phyloP scores from a whole-genome alignment of 2,329 filamentous ascomycete species.

The Curvularia sp. region DNA sequence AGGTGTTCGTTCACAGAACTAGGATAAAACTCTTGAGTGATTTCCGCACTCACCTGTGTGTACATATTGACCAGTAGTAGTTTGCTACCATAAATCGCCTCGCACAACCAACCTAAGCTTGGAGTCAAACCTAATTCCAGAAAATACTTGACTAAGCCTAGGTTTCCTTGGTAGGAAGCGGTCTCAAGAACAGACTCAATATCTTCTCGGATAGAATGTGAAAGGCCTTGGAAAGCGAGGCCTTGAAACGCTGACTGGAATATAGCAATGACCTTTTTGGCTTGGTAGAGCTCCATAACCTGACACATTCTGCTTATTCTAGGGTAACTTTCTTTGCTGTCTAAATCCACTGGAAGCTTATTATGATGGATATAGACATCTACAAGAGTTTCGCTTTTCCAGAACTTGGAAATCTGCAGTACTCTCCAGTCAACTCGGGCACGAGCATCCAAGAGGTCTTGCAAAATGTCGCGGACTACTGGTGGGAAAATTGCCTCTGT shows the following conservation, averaged over 20 bases:
- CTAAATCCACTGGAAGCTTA: neutral
- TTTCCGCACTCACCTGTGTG: neutral
- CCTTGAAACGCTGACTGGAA: neutral
- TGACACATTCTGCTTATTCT: too few relatives aligned
- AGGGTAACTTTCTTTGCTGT: neutral
- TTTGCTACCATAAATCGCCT: neutral
- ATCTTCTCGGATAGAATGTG: rapidly evolving
- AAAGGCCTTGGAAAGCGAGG: neutral
- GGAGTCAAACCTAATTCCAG: neutral
- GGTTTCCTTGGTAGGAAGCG: neutral
- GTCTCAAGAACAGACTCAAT: neutral
- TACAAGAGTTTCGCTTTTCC: neutral
- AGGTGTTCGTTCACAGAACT: rapidly evolving
- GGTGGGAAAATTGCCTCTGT: neutral
- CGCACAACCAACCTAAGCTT: neutral
- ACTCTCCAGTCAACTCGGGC: rapidly evolving
- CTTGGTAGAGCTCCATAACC: neutral
- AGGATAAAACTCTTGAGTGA: neutral
- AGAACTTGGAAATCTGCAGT: rapidly evolving
- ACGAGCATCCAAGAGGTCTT: neutral
- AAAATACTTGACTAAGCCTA: neutral
- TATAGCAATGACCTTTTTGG: neutral
- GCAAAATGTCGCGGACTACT: neutral
- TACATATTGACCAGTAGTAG: neutral
- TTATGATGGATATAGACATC: neutral